Evolutionary conservation across 2,329 filamentous ascomycete species (phyloP), one percentile per base, ranked within the genome.

Genomic region (Calonectria naviculata): DNA sequence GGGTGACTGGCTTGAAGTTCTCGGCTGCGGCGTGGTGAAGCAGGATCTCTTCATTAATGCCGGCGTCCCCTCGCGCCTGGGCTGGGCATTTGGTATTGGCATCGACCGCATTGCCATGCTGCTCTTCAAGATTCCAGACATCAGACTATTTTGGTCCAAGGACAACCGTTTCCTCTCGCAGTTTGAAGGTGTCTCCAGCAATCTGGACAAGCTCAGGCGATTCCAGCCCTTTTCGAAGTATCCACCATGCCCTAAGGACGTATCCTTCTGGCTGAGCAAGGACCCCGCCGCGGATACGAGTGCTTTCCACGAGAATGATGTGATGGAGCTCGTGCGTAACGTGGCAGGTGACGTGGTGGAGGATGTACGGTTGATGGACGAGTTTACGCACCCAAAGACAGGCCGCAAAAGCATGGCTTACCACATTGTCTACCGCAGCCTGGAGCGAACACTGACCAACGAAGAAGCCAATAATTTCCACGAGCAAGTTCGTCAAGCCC

Each of bases 61-160:
- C 0, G 93, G 91, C 61, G 91, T 95, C 54, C 91, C 93, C 4
- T 85, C 90, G 67, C 91, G 94, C 79, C 84, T 97, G 3, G 96
- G 95, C 6, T 99, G 97, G 97, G 97, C 97, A 1, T 99, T 98
- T 83, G 97, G 97, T 41, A 88, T 98, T 21, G 97, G 97, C 3
- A 89, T 99, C 31, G 97, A 99, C 83, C 91, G 97, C 72, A 96
- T 99, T 73, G 96, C 97, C 71, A 99, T 99, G 97, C 90, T 99
- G 41, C 90, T 99, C 28, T 99, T 98, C 86, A 93, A 94, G 70
- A 97, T 99, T 70, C 95, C 95, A 0, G 97, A 99, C 80, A 99
- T 99, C 76, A 93, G 97, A 15, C 91, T 98, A 5, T 98, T 99
- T 86, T 99, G 97, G 97, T 97, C 94, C 36, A 87, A 88, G 66